Conservation (phyloP, 2,329 filamentous ascomycete genomes). For the Monosporascus sp. region DNA sequence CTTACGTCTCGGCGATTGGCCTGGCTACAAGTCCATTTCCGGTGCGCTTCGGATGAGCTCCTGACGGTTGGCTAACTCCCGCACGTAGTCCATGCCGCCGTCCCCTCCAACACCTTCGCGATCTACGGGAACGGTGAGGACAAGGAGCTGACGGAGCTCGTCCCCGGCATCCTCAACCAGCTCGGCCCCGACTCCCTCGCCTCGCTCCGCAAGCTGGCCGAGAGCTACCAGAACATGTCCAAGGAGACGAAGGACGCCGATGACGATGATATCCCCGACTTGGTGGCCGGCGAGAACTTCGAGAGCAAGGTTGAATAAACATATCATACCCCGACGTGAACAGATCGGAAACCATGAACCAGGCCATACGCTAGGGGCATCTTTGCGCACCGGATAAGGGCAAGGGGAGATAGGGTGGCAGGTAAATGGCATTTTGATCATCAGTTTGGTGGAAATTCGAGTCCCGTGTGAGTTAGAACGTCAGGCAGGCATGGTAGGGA, state of each 20-base stretch:
- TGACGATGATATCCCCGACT: slow-evolving; percentile 92
- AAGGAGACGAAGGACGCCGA: slow-evolving; percentile 81
- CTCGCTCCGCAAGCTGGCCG: slow-evolving; percentile 94
- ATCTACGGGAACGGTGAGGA: slow-evolving; percentile 99
- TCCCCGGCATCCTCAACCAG: slow-evolving; percentile 99
- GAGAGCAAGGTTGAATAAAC: slow-evolving; percentile 93
- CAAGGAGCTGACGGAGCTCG: slow-evolving; percentile 99
- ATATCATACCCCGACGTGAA: neutral
- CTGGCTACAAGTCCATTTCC: too few species aligned
- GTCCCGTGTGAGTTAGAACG: too few species aligned
- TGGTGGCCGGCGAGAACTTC: slow-evolving; percentile 97
- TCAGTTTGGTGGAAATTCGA: too few species aligned
- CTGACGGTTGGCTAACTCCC: neutral
- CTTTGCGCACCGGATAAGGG: too few species aligned
- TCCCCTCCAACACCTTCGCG: slow-evolving; percentile 98
- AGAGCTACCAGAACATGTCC: slow-evolving; percentile 99
- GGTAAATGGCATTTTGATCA: too few species aligned
- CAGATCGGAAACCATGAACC: neutral
- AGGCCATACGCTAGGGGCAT: too few species aligned
- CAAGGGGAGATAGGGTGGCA: too few species aligned
- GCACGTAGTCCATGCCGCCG: slow-evolving; percentile 80
- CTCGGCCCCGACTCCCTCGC: slow-evolving; percentile 97
- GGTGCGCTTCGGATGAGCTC: too few species aligned
- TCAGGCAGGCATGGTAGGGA: slow-evolving; percentile 6
- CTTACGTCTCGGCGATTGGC: too few species aligned